Conservation (phyloP, 345 rosid species). For the Ceriops decandra region DNA sequence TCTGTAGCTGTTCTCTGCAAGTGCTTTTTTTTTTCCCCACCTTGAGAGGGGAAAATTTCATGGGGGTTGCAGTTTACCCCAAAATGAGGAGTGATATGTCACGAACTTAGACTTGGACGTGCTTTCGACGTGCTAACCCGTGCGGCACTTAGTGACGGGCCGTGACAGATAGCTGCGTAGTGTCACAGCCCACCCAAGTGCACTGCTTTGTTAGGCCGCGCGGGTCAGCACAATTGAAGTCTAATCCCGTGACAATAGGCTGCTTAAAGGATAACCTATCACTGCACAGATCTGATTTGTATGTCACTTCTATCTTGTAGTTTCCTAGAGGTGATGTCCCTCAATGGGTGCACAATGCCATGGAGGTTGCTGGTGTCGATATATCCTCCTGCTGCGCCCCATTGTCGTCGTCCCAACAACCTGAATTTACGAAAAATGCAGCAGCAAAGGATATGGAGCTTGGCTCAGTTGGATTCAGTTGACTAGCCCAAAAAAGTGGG, state of each 20-base stretch:
- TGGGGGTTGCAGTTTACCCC: no score
- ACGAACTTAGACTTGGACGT: no score
- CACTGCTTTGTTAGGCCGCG: no score
- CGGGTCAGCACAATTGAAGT: no score
- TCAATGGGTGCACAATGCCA: constrained; percentile 80
- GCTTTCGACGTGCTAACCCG: no score
- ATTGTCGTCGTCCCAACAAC: not conserved
- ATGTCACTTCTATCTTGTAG: constrained; percentile 33
- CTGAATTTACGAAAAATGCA: not conserved
- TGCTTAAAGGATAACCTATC: not conserved
- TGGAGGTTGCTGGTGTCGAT: constrained; percentile 75
- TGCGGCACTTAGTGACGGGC: no score
- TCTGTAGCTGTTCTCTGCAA: not conserved
- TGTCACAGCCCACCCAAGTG: no score
- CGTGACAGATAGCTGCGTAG: not conserved
- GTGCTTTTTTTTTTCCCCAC: not conserved
- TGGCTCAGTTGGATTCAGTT: no score
- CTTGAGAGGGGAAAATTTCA: not conserved
- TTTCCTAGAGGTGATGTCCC: constrained; percentile 76
- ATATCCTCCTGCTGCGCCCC: constrained; percentile 54
- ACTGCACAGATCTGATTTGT: not conserved
- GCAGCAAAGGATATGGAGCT: no score
- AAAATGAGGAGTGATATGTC: no score
- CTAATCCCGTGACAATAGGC: no score
- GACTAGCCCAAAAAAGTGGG: no score